These are phyloP conservation scores for Geosmithia morbida DNA, from an alignment of 2,329 filamentous ascomycete species.

Conservation along the genomic window DNA sequence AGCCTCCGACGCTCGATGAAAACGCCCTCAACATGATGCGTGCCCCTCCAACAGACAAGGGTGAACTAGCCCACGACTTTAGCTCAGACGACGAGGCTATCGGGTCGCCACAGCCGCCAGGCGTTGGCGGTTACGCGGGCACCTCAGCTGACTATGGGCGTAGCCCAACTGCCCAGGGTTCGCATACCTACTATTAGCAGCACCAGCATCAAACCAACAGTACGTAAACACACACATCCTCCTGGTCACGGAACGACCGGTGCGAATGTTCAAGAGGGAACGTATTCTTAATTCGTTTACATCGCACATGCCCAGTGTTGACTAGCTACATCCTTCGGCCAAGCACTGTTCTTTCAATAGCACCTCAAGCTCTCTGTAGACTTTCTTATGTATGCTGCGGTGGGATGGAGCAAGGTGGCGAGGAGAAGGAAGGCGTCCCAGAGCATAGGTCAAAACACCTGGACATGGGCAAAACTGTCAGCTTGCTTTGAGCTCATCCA, in stretches of 20 bases:
- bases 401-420: no score
- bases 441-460: no score
- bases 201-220: neutral
- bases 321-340: no score
- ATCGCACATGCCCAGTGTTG: no score
- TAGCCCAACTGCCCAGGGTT: neutral
- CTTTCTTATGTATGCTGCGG: no score
- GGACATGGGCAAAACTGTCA: no score
- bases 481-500: no score
- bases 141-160: neutral
- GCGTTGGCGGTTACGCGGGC: conserved; percentile 32
- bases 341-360: no score
- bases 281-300: no score
- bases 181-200: conserved; percentile 1
- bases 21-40: conserved; percentile 50
- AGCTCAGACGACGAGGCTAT: conserved; percentile 24
- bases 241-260: neutral
- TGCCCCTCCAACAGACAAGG: conserved; percentile 16
- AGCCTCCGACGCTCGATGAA: conserved; percentile 48
- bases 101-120: conserved; percentile 14
- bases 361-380: no score
- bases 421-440: no score
- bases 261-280: no score
- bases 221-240: neutral
- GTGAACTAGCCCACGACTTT: conserved; percentile 15